Evolutionary conservation across 352 stramenopile genomes (phyloP).

Genomic region (Thalassiosira sp.): DNA sequence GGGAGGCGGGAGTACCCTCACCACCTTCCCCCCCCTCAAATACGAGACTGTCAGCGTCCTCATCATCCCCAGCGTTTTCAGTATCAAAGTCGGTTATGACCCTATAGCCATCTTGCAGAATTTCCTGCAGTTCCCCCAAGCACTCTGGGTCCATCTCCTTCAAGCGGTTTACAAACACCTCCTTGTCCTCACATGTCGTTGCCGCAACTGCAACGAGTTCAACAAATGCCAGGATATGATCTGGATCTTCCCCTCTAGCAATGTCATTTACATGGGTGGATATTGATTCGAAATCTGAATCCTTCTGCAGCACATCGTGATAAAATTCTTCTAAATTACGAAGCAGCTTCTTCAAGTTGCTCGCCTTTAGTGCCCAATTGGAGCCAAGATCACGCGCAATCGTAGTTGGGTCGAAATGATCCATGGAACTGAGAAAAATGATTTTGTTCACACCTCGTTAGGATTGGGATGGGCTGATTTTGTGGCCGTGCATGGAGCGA

Average conservation of each 20-base stretch:
- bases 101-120: slow-evolving; percentile 65
- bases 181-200: slow-evolving; percentile 71
- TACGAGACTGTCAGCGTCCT: slow-evolving; percentile 68
- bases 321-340: slow-evolving; percentile 79
- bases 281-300: slow-evolving; percentile 61
- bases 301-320: slow-evolving; percentile 72
- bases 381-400: slow-evolving; percentile 75
- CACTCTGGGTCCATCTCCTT: slow-evolving; percentile 66
- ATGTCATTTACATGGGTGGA: slow-evolving; percentile 52
- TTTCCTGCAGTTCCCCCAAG: slow-evolving; percentile 70
- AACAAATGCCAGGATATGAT: slow-evolving; percentile 63
- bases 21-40: slow-evolving; percentile 60
- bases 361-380: slow-evolving; percentile 80
- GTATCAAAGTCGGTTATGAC: slow-evolving; percentile 58
- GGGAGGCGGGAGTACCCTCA: slow-evolving; percentile 5
- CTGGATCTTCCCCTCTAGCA: slow-evolving; percentile 52
- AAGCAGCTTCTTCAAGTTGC: slow-evolving; percentile 78
- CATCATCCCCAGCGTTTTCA: slow-evolving; percentile 43
- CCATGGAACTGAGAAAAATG: slow-evolving; percentile 28
- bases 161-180: slow-evolving; percentile 68
- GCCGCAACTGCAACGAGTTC: slow-evolving; percentile 72
- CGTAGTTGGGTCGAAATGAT: slow-evolving; percentile 79
- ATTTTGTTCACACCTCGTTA: background rate
- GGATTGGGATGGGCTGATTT: no score
- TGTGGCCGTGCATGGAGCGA: no score